A percentile compares a stretch with the other conserved stretches of the same genome.
These are phyloP conservation scores for Cercospora sp. DNA, from an alignment of 2,329 filamentous ascomycete genomes.

Conservation along the genomic window DNA sequence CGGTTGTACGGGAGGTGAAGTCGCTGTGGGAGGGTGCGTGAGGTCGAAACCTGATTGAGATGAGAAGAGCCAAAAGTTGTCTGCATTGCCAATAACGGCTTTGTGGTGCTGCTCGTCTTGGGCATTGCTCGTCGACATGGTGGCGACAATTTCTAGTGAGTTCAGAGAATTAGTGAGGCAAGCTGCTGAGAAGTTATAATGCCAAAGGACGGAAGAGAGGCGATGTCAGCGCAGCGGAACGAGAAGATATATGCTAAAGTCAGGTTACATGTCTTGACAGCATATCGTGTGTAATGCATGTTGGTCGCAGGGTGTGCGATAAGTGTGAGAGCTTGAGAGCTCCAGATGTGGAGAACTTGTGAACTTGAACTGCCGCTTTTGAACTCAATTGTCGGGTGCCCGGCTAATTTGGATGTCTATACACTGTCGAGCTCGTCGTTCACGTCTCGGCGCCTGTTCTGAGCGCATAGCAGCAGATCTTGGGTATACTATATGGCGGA, in stretches of 20 bases:
- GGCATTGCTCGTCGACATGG: not conserved
- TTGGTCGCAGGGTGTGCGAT: conserved; percentile 1
- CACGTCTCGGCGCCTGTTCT: not conserved
- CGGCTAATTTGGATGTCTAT: not conserved
- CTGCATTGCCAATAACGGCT: conserved; percentile 44
- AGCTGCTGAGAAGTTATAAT: not conserved
- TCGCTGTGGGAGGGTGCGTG: conserved; percentile 43
- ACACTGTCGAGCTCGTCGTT: not conserved
- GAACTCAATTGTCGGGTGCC: conserved; percentile 1
- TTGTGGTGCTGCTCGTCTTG: conserved; percentile 13
- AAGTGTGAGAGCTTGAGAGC: conserved; percentile 1
- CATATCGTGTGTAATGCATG: not conserved
- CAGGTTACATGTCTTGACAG: not conserved
- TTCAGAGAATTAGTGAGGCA: not conserved
- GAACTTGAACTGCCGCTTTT: not conserved
- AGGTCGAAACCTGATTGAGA: conserved; percentile 49
- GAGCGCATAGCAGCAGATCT: not conserved
- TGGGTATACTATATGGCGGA: not conserved
- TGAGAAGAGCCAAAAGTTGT: conserved; percentile 51
- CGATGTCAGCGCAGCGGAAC: not conserved
- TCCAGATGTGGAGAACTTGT: conserved; percentile 4
- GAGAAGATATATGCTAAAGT: not conserved
- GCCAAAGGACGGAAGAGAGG: not conserved
- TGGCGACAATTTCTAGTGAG: not conserved
- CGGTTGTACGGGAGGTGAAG: conserved; percentile 29